phyloP scores from a whole-genome alignment of 495 filamentous ascomycete species.

The Bathelium albidoporum region DNA sequence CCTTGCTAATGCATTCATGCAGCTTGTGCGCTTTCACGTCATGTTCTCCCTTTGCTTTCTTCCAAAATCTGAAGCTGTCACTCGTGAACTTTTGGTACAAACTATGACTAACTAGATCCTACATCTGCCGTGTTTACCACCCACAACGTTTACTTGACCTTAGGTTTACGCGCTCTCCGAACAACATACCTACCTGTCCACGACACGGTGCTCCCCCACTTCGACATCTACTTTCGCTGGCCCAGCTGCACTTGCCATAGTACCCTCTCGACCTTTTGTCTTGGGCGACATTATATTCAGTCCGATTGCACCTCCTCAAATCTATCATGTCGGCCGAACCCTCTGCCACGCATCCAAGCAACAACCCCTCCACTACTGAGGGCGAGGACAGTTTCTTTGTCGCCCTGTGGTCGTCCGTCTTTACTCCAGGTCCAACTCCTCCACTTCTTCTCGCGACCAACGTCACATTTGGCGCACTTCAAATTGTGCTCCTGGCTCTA shows the following conservation, averaged over 20 bases:
- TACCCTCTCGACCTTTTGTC: not conserved
- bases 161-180: not conserved
- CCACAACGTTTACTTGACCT: not conserved
- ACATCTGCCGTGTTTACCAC: not conserved
- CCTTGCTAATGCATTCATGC: not conserved
- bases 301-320: not conserved
- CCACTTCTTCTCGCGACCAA: slow-evolving; percentile 87
- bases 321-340: not conserved
- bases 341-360: not conserved
- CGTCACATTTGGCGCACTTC: slow-evolving; percentile 73
- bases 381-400: slow-evolving; percentile 58
- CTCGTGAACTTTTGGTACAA: not conserved
- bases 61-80: not conserved
- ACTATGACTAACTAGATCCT: not conserved
- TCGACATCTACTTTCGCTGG: not conserved
- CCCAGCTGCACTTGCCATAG: not conserved
- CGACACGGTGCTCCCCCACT: not conserved
- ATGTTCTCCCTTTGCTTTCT: not conserved
- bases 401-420: slow-evolving; percentile 82
- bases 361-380: not conserved
- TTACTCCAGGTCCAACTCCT: slow-evolving; percentile 79
- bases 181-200: not conserved
- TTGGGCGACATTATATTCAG: not conserved
- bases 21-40: not conserved
- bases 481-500: slow-evolving; percentile 63